Evolutionary conservation across 1,284 basidiomycete species (phyloP).

Genomic region (Sparassis latifolia): DNA sequence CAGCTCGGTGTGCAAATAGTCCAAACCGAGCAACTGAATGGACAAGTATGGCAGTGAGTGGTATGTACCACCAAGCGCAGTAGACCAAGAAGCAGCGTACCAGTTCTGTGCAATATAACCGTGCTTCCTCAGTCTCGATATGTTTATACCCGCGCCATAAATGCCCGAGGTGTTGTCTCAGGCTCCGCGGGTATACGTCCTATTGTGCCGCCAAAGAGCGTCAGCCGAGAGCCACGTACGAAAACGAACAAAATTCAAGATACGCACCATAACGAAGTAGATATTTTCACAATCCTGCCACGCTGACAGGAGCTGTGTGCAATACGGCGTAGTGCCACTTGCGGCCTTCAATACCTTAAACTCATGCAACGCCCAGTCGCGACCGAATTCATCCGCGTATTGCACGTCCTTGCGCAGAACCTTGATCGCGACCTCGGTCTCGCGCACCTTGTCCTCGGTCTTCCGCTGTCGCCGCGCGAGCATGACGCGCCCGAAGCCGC

Average conservation of each 20-base stretch:
- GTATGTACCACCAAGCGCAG: too few species aligned
- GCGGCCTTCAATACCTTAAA: conserved; percentile 3
- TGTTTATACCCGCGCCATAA: too few species aligned
- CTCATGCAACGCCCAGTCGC: conserved; percentile 5
- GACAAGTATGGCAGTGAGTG: neutral
- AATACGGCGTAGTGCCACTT: neutral
- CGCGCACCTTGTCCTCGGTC: neutral
- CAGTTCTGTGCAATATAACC: conserved; percentile 11
- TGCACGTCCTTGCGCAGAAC: conserved; percentile 5
- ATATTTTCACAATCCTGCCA: conserved; percentile 17
- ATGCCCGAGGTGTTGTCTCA: too few species aligned
- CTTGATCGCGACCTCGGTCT: conserved; percentile 5
- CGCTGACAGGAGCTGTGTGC: conserved; percentile 10
- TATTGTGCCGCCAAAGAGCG: too few species aligned
- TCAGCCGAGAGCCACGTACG: too few species aligned
- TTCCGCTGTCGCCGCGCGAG: neutral
- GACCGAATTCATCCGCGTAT: neutral
- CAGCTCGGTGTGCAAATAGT: conserved; percentile 12
- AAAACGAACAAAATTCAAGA: too few species aligned
- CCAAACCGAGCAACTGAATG: conserved; percentile 6
- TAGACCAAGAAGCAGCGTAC: conserved; percentile 6
- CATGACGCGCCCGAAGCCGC: conserved; percentile 4
- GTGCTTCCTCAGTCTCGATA: too few species aligned
- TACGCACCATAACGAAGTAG: conserved; percentile 21
- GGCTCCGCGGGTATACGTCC: too few species aligned